Conservation (phyloP, 768 basidiomycete species). For the Russula griseocarnosa region DNA sequence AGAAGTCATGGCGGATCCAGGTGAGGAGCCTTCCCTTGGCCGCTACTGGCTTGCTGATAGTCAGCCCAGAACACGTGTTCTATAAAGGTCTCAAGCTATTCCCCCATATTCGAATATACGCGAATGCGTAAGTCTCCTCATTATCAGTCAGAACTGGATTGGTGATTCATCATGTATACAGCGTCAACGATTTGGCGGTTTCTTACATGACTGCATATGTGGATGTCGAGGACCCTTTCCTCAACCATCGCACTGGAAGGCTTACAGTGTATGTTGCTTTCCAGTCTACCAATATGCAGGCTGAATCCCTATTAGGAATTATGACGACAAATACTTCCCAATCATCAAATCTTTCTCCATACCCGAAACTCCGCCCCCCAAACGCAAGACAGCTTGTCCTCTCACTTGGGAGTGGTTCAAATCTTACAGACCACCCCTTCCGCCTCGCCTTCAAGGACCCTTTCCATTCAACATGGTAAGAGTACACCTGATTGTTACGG, state of each 20-base stretch:
- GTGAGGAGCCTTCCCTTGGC: slow-evolving; percentile 34
- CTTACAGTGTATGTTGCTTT: slow-evolving; percentile 51
- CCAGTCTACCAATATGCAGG: not conserved
- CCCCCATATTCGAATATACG: slow-evolving; percentile 68
- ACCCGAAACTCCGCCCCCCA: slow-evolving; percentile 15
- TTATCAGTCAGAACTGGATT: slow-evolving; percentile 2
- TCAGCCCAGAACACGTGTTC: slow-evolving; percentile 59
- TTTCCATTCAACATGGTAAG: slow-evolving; percentile 74
- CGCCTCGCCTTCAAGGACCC: slow-evolving; percentile 3
- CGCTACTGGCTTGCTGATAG: not conserved
- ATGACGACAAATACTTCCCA: slow-evolving; percentile 26
- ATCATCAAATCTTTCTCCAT: slow-evolving; percentile 24
- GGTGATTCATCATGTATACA: slow-evolving; percentile 29
- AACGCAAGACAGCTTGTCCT: slow-evolving; percentile 7
- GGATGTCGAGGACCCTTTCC: slow-evolving; percentile 63
- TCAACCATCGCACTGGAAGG: slow-evolving; percentile 50
- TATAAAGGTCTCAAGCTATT: slow-evolving; percentile 68
- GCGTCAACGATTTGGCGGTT: slow-evolving; percentile 73
- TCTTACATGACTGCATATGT: slow-evolving; percentile 79
- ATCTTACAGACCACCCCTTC: slow-evolving; percentile 19
- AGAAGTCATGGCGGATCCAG: slow-evolving; percentile 77
- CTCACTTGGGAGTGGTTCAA: slow-evolving; percentile 19
- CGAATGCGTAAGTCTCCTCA: slow-evolving; percentile 64
- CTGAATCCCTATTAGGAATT: slow-evolving; percentile 5
- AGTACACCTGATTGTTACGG: slow-evolving; percentile 3